Conservation (phyloP, 1,284 basidiomycete genomes). For the Pyrrhoderma noxium region DNA sequence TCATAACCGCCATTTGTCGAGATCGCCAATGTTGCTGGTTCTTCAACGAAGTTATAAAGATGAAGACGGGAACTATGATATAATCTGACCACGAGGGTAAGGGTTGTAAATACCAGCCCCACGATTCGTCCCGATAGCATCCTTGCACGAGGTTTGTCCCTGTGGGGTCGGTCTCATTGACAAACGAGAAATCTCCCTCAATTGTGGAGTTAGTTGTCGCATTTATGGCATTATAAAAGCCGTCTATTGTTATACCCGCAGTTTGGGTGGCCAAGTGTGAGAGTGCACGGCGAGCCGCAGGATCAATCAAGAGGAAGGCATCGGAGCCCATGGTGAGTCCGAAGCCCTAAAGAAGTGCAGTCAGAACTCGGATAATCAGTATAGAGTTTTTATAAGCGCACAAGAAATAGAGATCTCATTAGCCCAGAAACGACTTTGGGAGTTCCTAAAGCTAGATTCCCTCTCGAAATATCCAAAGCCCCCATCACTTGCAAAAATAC, state of each 20-base stretch:
- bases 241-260: conserved; percentile 47
- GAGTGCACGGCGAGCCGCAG: conserved; percentile 44
- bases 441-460: conserved; percentile 38
- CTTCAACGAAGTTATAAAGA: conserved; percentile 31
- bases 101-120: conserved; percentile 36
- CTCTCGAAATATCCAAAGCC: conserved; percentile 80
- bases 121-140: conserved; percentile 31
- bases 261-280: conserved; percentile 43
- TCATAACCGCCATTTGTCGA: conserved; percentile 35
- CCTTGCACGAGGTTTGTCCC: conserved; percentile 39
- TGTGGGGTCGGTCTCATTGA: conserved; percentile 37
- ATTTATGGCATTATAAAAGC: conserved; percentile 64
- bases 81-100: conserved; percentile 33
- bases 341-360: conserved; percentile 61
- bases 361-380: too few relatives aligned
- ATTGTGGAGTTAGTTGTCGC: conserved; percentile 42
- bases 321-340: conserved; percentile 86
- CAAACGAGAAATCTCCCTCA: conserved; percentile 71
- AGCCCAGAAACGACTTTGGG: conserved; percentile 69
- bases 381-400: conserved; percentile 24
- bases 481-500: too few relatives aligned
- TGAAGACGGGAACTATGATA: conserved; percentile 36
- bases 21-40: conserved; percentile 35
- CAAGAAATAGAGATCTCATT: conserved; percentile 83
- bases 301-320: conserved; percentile 74